These are phyloP conservation scores for Punctularia strigosozonata DNA, from an alignment of 768 basidiomycete species.

Conservation along the genomic window DNA sequence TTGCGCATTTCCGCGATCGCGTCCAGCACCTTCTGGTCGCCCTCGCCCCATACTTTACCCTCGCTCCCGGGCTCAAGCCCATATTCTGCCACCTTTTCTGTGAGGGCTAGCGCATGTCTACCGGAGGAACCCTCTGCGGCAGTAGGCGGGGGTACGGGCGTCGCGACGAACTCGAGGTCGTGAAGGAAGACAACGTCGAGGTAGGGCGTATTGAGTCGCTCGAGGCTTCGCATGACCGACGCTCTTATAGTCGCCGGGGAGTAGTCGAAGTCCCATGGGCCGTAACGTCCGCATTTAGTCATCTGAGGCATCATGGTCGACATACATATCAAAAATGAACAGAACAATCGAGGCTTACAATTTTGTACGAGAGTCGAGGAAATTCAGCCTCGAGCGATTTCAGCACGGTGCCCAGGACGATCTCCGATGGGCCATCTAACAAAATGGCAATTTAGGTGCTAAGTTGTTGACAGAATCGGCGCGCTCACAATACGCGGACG, in stretches of 20 bases:
- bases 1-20: slow-evolving; percentile 56
- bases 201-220: slow-evolving; percentile 62
- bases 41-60: slow-evolving; percentile 45
- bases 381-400: slow-evolving; percentile 51
- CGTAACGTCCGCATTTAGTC: slow-evolving; percentile 81
- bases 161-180: slow-evolving; percentile 71
- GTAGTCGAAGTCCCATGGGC: slow-evolving; percentile 61
- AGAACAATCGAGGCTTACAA: slow-evolving; percentile 30
- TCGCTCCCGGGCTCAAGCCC: slow-evolving; percentile 53
- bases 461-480: no score
- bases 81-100: slow-evolving; percentile 42
- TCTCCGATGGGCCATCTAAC: slow-evolving; percentile 74
- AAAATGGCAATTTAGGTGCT: no score
- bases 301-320: slow-evolving; percentile 31
- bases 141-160: slow-evolving; percentile 32
- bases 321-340: background rate
- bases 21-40: slow-evolving; percentile 60
- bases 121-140: slow-evolving; percentile 42
- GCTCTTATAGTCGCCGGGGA: slow-evolving; percentile 49
- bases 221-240: slow-evolving; percentile 55
- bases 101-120: no score
- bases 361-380: slow-evolving; percentile 64
- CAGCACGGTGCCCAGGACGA: slow-evolving; percentile 58
- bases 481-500: slow-evolving; percentile 69
- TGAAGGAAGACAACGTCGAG: slow-evolving; percentile 77